phyloP scores from a whole-genome alignment of 331 rosid genomes.

The Quercus lobata region DNA sequence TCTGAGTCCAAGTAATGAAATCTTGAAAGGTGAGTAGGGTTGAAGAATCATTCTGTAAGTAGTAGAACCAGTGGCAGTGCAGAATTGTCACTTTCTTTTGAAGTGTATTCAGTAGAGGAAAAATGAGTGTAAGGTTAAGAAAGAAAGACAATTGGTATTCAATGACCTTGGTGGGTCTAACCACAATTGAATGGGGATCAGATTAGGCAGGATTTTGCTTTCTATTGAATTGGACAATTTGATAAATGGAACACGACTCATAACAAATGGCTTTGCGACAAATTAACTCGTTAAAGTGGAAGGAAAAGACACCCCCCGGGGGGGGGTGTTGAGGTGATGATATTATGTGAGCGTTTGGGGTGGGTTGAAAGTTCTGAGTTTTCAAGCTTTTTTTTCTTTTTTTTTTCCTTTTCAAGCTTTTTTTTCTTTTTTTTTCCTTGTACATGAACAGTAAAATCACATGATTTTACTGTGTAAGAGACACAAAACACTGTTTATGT shows the following conservation, averaged over 20 bases:
- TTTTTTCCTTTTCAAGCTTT: no score
- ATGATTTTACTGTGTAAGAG: no score
- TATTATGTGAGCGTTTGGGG: no score
- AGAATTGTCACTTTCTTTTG: background rate
- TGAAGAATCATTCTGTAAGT: background rate
- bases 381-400: no score
- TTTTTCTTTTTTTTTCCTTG: no score
- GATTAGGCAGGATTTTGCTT: background rate
- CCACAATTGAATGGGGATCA: background rate
- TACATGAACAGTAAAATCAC: no score
- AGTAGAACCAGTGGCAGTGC: background rate
- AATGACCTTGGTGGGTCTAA: background rate
- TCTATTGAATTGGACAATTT: slow-evolving; percentile 7
- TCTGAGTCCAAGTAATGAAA: background rate
- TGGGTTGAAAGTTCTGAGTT: no score
- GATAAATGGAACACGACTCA: background rate
- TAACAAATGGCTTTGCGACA: background rate
- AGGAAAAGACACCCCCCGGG: no score
- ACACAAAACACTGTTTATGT: no score
- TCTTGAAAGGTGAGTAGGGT: background rate
- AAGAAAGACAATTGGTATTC: background rate
- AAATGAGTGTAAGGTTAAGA: background rate
- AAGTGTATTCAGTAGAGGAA: background rate
- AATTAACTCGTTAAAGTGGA: no score
- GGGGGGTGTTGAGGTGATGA: no score